Evolutionary conservation across 1,284 basidiomycete genomes (phyloP).

Genomic region (Cutaneotrichosporon cyanovorans): DNA sequence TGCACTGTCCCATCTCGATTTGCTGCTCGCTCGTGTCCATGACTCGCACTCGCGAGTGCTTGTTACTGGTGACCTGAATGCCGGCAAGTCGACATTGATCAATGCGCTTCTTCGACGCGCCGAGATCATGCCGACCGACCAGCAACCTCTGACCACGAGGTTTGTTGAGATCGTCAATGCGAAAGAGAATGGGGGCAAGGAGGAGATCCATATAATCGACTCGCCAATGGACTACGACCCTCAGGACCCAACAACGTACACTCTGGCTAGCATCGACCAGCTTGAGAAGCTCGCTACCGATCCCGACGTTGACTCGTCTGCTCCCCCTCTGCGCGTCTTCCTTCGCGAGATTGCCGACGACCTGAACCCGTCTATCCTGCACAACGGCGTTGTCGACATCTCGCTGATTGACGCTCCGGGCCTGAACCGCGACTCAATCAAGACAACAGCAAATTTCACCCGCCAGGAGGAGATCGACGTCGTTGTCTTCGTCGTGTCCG

Average conservation of each 20-base stretch:
- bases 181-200: conserved; percentile 58
- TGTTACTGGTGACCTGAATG: conserved; percentile 98
- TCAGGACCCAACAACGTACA: conserved; percentile 68
- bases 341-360: conserved; percentile 61
- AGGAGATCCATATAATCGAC: conserved; percentile 44
- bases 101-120: conserved; percentile 77
- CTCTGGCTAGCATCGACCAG: conserved; percentile 59
- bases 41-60: conserved; percentile 94
- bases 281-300: conserved; percentile 68
- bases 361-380: conserved; percentile 72
- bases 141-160: conserved; percentile 94
- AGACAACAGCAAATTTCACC: conserved; percentile 92
- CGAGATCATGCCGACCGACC: conserved; percentile 92
- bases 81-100: conserved; percentile 97
- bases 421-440: conserved; percentile 88
- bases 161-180: conserved; percentile 98
- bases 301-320: conserved; percentile 62
- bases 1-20: conserved; percentile 72
- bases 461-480: conserved; percentile 99
- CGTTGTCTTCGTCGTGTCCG: conserved; percentile 94
- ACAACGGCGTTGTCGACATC: conserved; percentile 95
- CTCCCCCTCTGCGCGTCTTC: conserved; percentile 73
- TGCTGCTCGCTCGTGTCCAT: conserved; percentile 75
- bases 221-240: conserved; percentile 63
- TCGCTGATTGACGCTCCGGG: conserved; percentile 98